Evolutionary conservation across 805 yeast genomes (phyloP).

Genomic region (Wickerhamomyces sydowiorum): DNA sequence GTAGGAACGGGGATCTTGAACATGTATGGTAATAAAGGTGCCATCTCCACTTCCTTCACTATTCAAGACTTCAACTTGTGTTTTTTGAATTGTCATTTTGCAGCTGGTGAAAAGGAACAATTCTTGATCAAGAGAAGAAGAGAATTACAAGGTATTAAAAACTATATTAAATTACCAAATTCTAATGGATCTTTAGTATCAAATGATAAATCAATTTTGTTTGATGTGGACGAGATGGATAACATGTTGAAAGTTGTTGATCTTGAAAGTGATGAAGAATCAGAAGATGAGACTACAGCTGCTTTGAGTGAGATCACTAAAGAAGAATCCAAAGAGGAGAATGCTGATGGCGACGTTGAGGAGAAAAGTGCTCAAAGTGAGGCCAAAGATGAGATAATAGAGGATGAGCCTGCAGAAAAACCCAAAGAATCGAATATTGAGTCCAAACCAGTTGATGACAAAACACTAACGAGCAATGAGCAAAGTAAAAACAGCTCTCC

Average conservation of each 20-base stretch:
- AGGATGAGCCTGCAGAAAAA: too few relatives aligned
- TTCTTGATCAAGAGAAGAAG: constrained; percentile 35
- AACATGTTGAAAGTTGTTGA: constrained; percentile 8
- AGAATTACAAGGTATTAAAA: constrained; percentile 36
- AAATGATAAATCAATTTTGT: constrained; percentile 19
- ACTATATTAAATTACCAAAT: constrained; percentile 22
- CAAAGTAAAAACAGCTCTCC: background rate
- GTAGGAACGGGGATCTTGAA: constrained; percentile 54
- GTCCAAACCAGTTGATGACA: too few relatives aligned
- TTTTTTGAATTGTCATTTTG: constrained; percentile 47
- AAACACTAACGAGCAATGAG: too few relatives aligned
- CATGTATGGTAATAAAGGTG: constrained; percentile 60
- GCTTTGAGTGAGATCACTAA: constrained; percentile 10
- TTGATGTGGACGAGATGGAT: constrained; percentile 23
- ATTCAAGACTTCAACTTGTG: constrained; percentile 27
- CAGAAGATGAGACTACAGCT: background rate
- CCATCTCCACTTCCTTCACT: constrained; percentile 38
- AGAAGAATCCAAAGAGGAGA: background rate
- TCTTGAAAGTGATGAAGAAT: constrained; percentile 12
- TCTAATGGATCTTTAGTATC: constrained; percentile 18
- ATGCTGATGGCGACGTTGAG: background rate
- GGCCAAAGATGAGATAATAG: too few relatives aligned
- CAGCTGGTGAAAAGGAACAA: constrained; percentile 40
- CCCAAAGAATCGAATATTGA: too few relatives aligned
- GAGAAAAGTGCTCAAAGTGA: too few relatives aligned